Evolutionary conservation across 495 filamentous ascomycete genomes (phyloP), one percentile per base, ranked within the genome.

Genomic region (Neurospora sp.): DNA sequence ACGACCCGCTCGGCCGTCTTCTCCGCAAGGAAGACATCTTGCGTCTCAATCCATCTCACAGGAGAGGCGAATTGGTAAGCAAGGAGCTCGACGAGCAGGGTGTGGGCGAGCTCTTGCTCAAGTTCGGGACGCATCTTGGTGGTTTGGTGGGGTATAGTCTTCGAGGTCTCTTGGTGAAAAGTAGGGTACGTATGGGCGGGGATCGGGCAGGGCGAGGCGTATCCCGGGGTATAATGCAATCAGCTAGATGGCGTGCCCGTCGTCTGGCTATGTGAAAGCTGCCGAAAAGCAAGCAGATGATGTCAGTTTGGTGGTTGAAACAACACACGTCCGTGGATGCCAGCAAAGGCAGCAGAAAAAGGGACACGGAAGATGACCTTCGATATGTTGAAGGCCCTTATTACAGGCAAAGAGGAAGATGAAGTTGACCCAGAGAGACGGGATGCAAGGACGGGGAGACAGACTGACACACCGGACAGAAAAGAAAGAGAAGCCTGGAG

Each of bases 11-110:
- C 96, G 20, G 96, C 97, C 62, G 90, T 90, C 83, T 97, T 95
- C 81, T 98, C 94, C 59, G 90, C 94, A 54, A 99, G 92, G 77
- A 99, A 93, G 71, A 99, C 96, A 94, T 99, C 96, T 84, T 99
- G 96, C 9, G 96, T 98, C 84, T 98, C 96, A 82, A 99, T 99
- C 92, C 96, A 99, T 89, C 96, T 90, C 74, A 99, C 96, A 39
- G 96, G 96, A 31, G 94, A 97, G 77, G 96, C 96, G 83, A 99
- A 99, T 82, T 99, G 96, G 84, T 98, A 98, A 82, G 96, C 96
- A 73, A 99, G 90, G 69, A 99, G 92, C 89, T 99, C 96, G 72
- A 99, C 93, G 78, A 99, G 90, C 84, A 99, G 89, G 76, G 94
- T 99, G 84, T 99, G 95, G 80, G 94, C 90, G 80, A 98, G 91